Evolutionary conservation across 768 basidiomycete genomes (phyloP).

Genomic region (Gymnopilus dilepis): DNA sequence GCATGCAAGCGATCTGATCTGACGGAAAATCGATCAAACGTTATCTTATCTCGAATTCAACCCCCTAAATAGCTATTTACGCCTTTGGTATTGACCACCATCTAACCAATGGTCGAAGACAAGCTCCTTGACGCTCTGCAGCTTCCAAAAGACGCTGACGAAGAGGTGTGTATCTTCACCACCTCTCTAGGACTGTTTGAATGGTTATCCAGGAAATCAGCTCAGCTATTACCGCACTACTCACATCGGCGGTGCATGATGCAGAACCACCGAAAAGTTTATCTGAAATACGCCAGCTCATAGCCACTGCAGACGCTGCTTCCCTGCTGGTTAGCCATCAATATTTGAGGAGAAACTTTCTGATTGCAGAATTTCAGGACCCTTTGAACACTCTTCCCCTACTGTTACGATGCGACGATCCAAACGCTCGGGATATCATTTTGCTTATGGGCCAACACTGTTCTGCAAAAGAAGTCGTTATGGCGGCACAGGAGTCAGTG

Average conservation of each 20-base stretch:
- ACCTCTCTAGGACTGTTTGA: neutral
- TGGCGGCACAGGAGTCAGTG: conserved; percentile 50
- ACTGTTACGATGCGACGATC: conserved; percentile 43
- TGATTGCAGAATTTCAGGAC: conserved; percentile 29
- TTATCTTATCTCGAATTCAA: neutral
- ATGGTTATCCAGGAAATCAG: conserved; percentile 29
- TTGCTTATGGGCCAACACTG: conserved; percentile 45
- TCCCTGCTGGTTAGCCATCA: conserved; percentile 21
- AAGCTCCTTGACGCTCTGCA: conserved; percentile 18
- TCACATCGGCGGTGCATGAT: conserved; percentile 43
- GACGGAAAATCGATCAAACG: neutral
- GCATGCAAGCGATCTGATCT: no score
- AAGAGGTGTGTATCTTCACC: conserved; percentile 8
- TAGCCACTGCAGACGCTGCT: conserved; percentile 27
- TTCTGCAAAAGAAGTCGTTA: conserved; percentile 51
- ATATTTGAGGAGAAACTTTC: no score
- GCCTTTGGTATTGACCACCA: neutral
- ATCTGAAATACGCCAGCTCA: conserved; percentile 36
- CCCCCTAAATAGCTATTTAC: neutral
- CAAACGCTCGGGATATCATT: conserved; percentile 44
- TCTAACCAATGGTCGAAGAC: conserved; percentile 7
- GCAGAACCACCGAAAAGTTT: conserved; percentile 31
- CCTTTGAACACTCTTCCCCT: conserved; percentile 48
- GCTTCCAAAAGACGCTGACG: conserved; percentile 16
- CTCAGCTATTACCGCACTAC: conserved; percentile 35